Conservation (phyloP, 2,329 filamentous ascomycete species). For the Pyrenophora graminea region DNA sequence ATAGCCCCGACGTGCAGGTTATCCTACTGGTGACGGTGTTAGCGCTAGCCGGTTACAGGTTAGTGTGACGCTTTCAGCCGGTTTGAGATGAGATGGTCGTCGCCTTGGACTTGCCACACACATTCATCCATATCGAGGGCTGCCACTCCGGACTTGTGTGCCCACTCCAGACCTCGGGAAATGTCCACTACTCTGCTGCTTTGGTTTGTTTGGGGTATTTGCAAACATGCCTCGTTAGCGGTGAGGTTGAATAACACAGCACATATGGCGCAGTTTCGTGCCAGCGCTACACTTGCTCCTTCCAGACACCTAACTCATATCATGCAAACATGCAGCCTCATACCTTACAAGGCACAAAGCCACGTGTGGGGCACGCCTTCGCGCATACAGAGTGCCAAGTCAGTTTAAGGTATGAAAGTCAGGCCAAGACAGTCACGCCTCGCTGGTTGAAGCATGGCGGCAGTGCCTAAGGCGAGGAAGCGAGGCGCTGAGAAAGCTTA, state of each 20-base stretch:
- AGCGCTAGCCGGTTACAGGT: constrained; percentile 2
- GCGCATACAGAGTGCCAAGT: constrained; percentile 31
- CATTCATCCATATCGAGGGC: not conserved
- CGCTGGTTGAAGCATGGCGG: constrained; percentile 5
- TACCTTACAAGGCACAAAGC: not conserved
- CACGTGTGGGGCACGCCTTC: constrained; percentile 13
- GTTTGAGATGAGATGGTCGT: constrained; percentile 4
- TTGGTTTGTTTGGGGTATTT: too few species aligned
- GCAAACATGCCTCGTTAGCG: too few species aligned
- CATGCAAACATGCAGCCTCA: too few species aligned
- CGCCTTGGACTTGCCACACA: not conserved
- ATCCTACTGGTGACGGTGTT: constrained; percentile 12
- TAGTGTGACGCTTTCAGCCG: constrained; percentile 9
- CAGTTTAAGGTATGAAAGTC: constrained; percentile 18
- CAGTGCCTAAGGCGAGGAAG: constrained; percentile 11
- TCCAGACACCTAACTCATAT: too few species aligned
- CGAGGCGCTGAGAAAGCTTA: constrained; percentile 26
- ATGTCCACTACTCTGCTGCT: too few species aligned
- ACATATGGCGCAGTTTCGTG: too few species aligned
- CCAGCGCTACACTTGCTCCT: too few species aligned
- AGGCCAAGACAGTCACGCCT: constrained; percentile 23
- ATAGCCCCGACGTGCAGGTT: constrained; percentile 7
- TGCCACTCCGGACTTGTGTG: not conserved
- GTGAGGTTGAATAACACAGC: too few species aligned
- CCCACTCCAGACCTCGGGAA: not conserved